Conservation (phyloP, 495 filamentous ascomycete genomes). For the Sabuloglossum arenarium region DNA sequence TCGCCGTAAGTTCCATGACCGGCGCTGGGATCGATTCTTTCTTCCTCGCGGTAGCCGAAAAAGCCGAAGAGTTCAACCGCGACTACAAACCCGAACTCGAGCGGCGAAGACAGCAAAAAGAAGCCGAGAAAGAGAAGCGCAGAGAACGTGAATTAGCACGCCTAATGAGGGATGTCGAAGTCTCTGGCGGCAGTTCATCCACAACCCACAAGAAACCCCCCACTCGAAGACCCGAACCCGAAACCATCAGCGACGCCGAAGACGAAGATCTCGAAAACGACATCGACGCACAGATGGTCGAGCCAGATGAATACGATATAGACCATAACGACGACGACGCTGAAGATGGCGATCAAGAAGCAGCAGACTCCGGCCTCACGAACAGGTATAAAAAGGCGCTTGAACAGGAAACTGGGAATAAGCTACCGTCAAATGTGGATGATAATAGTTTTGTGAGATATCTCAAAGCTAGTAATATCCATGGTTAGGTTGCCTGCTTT, state of each 20-base stretch:
- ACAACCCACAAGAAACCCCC: slow-evolving; percentile 13
- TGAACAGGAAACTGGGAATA: slow-evolving; percentile 18
- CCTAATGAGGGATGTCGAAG: slow-evolving; percentile 87
- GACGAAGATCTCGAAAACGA: slow-evolving; percentile 15
- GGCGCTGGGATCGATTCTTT: slow-evolving; percentile 84
- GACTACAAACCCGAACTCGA: slow-evolving; percentile 91
- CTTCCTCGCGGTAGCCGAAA: slow-evolving; percentile 68
- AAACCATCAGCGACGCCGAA: slow-evolving; percentile 39
- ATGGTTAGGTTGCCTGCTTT: too few species aligned
- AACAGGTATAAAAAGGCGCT: slow-evolving; percentile 38
- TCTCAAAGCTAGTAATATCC: slow-evolving; percentile 14
- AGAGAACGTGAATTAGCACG: slow-evolving; percentile 67
- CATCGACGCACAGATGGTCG: slow-evolving; percentile 17
- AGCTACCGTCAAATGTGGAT: slow-evolving; percentile 14
- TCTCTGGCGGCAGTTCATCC: slow-evolving; percentile 25
- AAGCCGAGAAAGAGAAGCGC: slow-evolving; percentile 43
- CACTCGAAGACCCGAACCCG: slow-evolving; percentile 21
- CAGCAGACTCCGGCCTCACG: slow-evolving; percentile 26
- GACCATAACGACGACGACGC: slow-evolving; percentile 29
- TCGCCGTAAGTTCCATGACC: slow-evolving; percentile 84
- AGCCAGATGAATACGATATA: slow-evolving; percentile 26
- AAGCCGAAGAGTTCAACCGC: slow-evolving; percentile 70
- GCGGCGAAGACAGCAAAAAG: slow-evolving; percentile 48
- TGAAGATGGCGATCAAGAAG: slow-evolving; percentile 7
- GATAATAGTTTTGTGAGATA: slow-evolving; percentile 41